Base-by-base conservation (phyloP, 2,329 filamentous ascomycete genomes). In the Aspergillus jensenii region DNA sequence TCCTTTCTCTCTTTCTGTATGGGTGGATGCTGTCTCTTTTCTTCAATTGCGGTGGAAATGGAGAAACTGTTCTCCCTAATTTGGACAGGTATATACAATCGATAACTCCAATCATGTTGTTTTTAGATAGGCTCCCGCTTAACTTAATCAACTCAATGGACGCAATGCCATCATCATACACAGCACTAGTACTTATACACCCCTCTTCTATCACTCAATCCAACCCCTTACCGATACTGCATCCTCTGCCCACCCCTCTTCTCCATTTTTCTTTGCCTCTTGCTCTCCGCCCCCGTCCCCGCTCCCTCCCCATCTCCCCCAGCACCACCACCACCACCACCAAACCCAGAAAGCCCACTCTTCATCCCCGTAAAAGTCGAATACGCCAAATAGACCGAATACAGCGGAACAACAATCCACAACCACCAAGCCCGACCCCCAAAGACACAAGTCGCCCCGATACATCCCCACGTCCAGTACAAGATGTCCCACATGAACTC, bases 401-500 rank as follows among this genome's bases (percentile, higher is more conserved):
- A 83, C 5, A 76, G 17, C 2, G 81, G 81, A 35, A 82, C 74
- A 3, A 78, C 75, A 25, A 79, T 70, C 74, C 83, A 90, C 37
- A 86, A 63, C 80, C 85, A 85, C 88, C 88, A 90, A 3, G 80
- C 90, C 79, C 88, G 88, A 73, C 97, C 92, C 4, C 95, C 95
- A 48, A 93, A 84, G 27, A 96, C 62, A 15, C 89, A 83, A 14
- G 88, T 92, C n/a, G 89, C 74, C 8, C 88, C 76, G 41, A 91
- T 79, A 54, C 87, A 90, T 11, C 85, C 87, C 88, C 93, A 97
- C 0, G 92, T 97, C 79, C 96, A 91, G 85, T 96, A 98, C 53
- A 96, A 81, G 50, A 96, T 85, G 77, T 99, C 95, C 84, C 96
- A 99, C 89, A 98, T 91, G 81, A 96, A 98, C 78, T 97, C 95